Conservation (phyloP, 768 basidiomycete species). For the Collybiopsis confluens region DNA sequence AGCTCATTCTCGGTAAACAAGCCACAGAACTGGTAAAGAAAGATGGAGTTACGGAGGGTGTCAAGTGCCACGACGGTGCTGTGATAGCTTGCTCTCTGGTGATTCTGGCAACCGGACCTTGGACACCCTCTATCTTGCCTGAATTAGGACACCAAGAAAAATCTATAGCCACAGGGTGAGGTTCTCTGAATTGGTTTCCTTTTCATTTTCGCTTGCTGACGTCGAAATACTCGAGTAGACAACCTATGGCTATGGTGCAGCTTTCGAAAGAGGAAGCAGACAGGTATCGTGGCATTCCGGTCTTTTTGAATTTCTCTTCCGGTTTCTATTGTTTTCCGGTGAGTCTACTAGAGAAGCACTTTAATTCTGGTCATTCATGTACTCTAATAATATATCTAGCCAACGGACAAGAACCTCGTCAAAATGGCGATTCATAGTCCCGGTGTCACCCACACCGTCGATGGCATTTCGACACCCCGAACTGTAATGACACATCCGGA, state of each 20-base stretch:
- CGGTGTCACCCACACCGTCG: constrained; percentile 58
- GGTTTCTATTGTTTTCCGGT: constrained; percentile 88
- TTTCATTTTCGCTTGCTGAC: not conserved
- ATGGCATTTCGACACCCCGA: constrained; percentile 67
- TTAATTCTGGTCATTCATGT: no score
- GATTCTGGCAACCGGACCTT: constrained; percentile 73
- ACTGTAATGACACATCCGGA: constrained; percentile 62
- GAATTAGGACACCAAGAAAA: constrained; percentile 43
- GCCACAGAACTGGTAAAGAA: constrained; percentile 46
- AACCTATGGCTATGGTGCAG: constrained; percentile 73
- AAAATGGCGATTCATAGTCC: constrained; percentile 77
- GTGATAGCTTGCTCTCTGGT: constrained; percentile 54
- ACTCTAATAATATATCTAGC: no score
- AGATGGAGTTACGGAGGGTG: constrained; percentile 48
- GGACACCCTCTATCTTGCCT: constrained; percentile 81
- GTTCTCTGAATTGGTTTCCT: not conserved
- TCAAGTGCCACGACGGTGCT: constrained; percentile 56
- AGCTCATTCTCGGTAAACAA: constrained; percentile 51
- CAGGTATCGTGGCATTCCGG: constrained; percentile 56
- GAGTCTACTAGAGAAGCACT: constrained; percentile 17
- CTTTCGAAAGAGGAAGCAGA: constrained; percentile 67
- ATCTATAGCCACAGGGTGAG: constrained; percentile 81
- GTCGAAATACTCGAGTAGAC: constrained; percentile 38
- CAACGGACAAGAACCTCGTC: constrained; percentile 61
- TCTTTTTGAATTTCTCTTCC: constrained; percentile 65